These are phyloP conservation scores for Penicillium sp. DNA, from an alignment of 2,329 filamentous ascomycete genomes.

Conservation along the genomic window DNA sequence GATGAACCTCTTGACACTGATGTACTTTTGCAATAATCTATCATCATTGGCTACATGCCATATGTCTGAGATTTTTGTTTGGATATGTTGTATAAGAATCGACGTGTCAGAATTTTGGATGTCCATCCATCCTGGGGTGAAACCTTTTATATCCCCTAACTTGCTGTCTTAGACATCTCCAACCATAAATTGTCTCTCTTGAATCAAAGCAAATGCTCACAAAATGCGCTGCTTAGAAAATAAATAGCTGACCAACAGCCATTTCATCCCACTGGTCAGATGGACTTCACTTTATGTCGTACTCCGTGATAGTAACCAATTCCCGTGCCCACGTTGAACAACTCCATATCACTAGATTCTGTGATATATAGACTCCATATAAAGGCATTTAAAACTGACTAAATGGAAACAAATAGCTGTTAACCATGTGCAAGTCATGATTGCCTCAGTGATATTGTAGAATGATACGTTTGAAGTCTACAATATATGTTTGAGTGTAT, in stretches of 20 bases:
- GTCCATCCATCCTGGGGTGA: slow-evolving; percentile 11
- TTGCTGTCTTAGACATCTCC: slow-evolving; percentile 22
- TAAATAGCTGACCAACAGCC: not conserved
- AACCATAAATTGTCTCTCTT: not conserved
- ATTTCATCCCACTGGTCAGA: not conserved
- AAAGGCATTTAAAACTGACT: not conserved
- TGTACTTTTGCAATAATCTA: not conserved
- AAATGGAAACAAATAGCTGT: not conserved
- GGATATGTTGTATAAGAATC: slow-evolving; percentile 1
- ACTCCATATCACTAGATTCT: not conserved
- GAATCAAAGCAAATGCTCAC: not conserved
- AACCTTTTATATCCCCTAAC: slow-evolving; percentile 9
- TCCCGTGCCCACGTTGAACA: not conserved
- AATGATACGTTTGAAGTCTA: not conserved
- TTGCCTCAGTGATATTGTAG: not conserved
- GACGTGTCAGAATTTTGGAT: not conserved
- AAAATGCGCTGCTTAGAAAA: not conserved
- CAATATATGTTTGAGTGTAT: not conserved
- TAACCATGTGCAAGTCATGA: not conserved
- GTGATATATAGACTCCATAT: too few relatives aligned
- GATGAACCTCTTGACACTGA: not conserved
- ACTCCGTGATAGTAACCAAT: not conserved
- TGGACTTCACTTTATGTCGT: not conserved
- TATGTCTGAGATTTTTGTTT: not conserved
- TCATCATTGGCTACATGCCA: slow-evolving; percentile 1